These are phyloP conservation scores for Diaporthe vexans DNA, from an alignment of 2,329 filamentous ascomycete genomes.

Conservation along the genomic window DNA sequence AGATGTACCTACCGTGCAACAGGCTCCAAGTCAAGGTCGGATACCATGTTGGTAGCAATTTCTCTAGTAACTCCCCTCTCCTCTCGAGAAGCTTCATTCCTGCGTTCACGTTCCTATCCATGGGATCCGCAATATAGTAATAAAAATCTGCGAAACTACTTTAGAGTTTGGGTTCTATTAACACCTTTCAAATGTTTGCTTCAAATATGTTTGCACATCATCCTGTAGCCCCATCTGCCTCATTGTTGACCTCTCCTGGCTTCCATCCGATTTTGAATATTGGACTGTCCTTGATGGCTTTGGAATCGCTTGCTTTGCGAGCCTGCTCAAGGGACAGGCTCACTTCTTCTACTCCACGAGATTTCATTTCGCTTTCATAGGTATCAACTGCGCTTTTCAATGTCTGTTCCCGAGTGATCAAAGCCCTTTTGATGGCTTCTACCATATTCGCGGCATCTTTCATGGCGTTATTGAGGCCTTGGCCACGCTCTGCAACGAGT, in stretches of 20 bases:
- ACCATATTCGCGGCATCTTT: constrained; percentile 14
- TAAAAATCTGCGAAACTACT: too few relatives aligned
- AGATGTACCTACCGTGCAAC: too few relatives aligned
- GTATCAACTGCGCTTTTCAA: background rate
- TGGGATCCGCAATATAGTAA: too few relatives aligned
- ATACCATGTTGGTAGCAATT: background rate
- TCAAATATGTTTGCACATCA: background rate
- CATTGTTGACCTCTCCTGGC: background rate
- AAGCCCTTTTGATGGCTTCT: background rate
- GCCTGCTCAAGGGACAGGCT: constrained; percentile 5
- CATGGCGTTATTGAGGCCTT: constrained; percentile 16
- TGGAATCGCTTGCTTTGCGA: background rate
- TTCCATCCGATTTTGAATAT: constrained; percentile 8
- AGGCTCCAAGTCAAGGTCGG: background rate
- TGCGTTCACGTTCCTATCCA: too few relatives aligned
- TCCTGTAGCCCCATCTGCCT: background rate
- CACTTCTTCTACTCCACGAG: background rate
- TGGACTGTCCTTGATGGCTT: constrained; percentile 12
- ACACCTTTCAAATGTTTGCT: too few relatives aligned
- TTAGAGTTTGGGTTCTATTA: too few relatives aligned
- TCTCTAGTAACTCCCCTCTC: background rate
- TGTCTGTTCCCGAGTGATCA: background rate
- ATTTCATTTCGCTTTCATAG: constrained; percentile 6
- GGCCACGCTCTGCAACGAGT: constrained; percentile 5
- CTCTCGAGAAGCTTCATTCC: background rate